A percentile compares a stretch with the other conserved stretches of the same genome.
Evolutionary conservation across 805 yeast species (phyloP).

Genomic region (Suhomyces vadensis): DNA sequence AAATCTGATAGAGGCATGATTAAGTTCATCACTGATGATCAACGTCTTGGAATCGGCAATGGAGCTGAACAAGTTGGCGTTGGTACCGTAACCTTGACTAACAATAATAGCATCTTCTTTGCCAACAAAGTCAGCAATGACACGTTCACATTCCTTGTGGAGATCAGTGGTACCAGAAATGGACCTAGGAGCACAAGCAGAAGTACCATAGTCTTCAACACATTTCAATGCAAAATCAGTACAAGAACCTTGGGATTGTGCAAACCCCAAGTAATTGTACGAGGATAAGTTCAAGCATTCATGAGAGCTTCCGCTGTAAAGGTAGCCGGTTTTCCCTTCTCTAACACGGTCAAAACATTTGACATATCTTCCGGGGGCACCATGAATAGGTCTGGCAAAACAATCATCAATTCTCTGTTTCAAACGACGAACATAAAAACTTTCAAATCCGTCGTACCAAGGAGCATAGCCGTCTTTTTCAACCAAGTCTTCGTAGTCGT

Average conservation of each 20-base stretch:
- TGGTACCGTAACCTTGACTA: slow-evolving; percentile 96
- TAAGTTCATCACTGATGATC: slow-evolving; percentile 89
- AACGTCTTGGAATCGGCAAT: slow-evolving; percentile 84
- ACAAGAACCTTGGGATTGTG: slow-evolving; percentile 90
- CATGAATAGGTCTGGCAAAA: slow-evolving; percentile 93
- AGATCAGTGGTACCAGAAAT: slow-evolving; percentile 74
- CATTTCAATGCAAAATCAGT: slow-evolving; percentile 71
- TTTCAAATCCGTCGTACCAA: slow-evolving; percentile 90
- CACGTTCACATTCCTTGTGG: slow-evolving; percentile 70
- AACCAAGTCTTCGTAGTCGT: slow-evolving; percentile 61
- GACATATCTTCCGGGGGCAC: slow-evolving; percentile 94
- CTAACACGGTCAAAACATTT: slow-evolving; percentile 77
- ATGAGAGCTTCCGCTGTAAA: slow-evolving; percentile 72
- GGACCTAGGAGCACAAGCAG: slow-evolving; percentile 76
- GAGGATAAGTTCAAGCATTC: slow-evolving; percentile 85
- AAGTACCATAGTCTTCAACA: slow-evolving; percentile 70
- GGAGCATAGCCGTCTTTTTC: slow-evolving; percentile 93
- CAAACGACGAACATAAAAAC: slow-evolving; percentile 89
- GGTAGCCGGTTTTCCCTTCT: slow-evolving; percentile 63
- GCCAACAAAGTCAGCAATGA: slow-evolving; percentile 84
- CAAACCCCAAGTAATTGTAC: slow-evolving; percentile 95
- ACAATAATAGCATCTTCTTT: slow-evolving; percentile 84
- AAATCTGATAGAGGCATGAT: slow-evolving; percentile 93
- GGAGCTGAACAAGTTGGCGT: slow-evolving; percentile 82
- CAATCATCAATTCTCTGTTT: slow-evolving; percentile 91